Evolutionary conservation across 306 rosid species (phyloP), one percentile per base, ranked within the genome.

Genomic region (Argentina anserina): DNA sequence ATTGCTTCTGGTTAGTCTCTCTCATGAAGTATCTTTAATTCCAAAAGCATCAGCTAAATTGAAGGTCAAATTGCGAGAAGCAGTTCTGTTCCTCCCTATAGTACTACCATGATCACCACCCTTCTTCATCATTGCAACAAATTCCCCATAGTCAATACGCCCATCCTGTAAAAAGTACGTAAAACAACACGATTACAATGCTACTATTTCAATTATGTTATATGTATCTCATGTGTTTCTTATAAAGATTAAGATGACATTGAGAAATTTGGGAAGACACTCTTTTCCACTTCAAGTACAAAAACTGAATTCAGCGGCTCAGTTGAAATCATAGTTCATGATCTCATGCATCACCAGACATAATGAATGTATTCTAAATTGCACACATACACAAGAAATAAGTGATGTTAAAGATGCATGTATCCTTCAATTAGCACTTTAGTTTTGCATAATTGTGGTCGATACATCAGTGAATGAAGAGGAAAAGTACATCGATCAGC

Each of bases 101-200:
- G 78, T 11, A 33, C 71, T 86, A 50, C 76, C 87, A 49, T 20
- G 23, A 49, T 90, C 96, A 3, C 86, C 94, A 81, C 88, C 94
- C 81, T 73, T 75, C 70, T 80, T 89, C 98, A 93, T 93, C 98
- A 93, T 93, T 21, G 98, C 90, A 23, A 82, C 86, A 84, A 93
- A 93, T 76, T 93, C 98, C 18, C 68, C 87, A 55, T 86, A 93
- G 84, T 93, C 98, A 46, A 93, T 93, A 62, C 87, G 88, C 46
- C 98, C 96, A 34, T 93, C 98, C 98, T 93, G 84, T 67, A 8
- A 77, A 67, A 63, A 52, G 20, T 1, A n/a, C 5, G 5, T 33
- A 77, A 66, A 62, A 63, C 26, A 20, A 43, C 0, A 39, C 56
- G 56, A 62, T 62, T 61, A 61, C 47, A 61, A 12, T 62, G 13